Percentiles rank a stretch among this genome's conserved stretches.
These are phyloP conservation scores for Rugosomyces carneus DNA, from an alignment of 1,284 basidiomycete species.

Conservation along the genomic window DNA sequence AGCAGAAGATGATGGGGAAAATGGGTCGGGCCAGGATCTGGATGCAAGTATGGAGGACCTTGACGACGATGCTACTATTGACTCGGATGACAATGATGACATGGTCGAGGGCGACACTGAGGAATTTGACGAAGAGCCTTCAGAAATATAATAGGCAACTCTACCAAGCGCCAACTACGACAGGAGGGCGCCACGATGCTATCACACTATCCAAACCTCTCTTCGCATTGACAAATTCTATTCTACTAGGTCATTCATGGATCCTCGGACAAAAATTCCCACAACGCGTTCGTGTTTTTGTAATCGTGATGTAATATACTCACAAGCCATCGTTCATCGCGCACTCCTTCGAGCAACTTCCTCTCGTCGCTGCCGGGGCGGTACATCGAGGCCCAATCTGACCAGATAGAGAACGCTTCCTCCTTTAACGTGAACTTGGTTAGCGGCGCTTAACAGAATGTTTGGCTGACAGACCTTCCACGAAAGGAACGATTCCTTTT, in stretches of 20 bases:
- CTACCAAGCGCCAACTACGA: background rate
- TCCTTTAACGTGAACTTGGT: constrained; percentile 46
- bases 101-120: constrained; percentile 36
- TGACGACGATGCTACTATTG: constrained; percentile 46
- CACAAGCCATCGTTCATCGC: constrained; percentile 82
- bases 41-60: constrained; percentile 71
- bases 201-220: background rate
- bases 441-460: background rate
- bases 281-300: constrained; percentile 75
- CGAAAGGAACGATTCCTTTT: constrained; percentile 83
- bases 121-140: constrained; percentile 33
- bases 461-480: constrained; percentile 68
- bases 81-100: constrained; percentile 33
- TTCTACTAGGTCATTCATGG: constrained; percentile 7
- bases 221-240: background rate
- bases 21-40: constrained; percentile 50
- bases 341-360: constrained; percentile 65
- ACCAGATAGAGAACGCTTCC: constrained; percentile 96
- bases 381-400: constrained; percentile 89
- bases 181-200: background rate
- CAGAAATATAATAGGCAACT: constrained; percentile 20
- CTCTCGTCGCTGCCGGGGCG: constrained; percentile 72
- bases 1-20: constrained; percentile 49
- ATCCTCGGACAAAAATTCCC: constrained; percentile 70
- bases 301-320: constrained; percentile 95